These are phyloP conservation scores for Apophysomyces variabilis DNA, from an alignment of 371 early-diverging fungal species.

Conservation along the genomic window DNA sequence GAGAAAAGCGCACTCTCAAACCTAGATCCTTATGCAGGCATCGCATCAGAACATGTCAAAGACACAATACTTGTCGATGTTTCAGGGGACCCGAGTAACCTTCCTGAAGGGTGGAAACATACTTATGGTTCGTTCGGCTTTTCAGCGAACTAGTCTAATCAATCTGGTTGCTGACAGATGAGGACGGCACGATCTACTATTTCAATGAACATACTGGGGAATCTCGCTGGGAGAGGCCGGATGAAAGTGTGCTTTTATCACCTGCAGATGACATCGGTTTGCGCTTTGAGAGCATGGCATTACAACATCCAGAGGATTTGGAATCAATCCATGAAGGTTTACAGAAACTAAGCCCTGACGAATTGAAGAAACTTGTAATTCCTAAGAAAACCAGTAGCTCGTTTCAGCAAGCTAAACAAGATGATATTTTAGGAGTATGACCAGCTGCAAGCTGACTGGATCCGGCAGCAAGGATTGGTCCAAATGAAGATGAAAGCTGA, in stretches of 20 bases:
- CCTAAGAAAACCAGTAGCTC: not conserved
- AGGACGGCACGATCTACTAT: slow-evolving; percentile 53
- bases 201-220: slow-evolving; percentile 56
- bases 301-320: slow-evolving; percentile 17
- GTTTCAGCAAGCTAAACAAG: not conserved
- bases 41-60: not conserved
- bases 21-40: not conserved
- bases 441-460: slow-evolving; percentile 39
- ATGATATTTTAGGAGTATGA: slow-evolving; percentile 32
- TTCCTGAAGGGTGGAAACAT: slow-evolving; percentile 37
- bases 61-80: not conserved
- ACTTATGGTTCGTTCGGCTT: slow-evolving; percentile 27
- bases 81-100: not conserved
- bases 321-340: slow-evolving; percentile 21
- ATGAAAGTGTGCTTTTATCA: not conserved
- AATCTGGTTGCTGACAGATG: slow-evolving; percentile 29
- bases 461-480: slow-evolving; percentile 44
- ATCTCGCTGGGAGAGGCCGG: slow-evolving; percentile 49
- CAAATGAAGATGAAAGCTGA: slow-evolving; percentile 56
- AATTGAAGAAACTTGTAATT: slow-evolving; percentile 40
- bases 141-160: not conserved
- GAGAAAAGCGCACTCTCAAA: not conserved
- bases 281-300: slow-evolving; percentile 27
- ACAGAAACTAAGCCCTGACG: slow-evolving; percentile 33
- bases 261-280: not conserved